These are phyloP conservation scores for Tausonia pullulans DNA, from an alignment of 1,284 basidiomycete genomes.

Conservation along the genomic window DNA sequence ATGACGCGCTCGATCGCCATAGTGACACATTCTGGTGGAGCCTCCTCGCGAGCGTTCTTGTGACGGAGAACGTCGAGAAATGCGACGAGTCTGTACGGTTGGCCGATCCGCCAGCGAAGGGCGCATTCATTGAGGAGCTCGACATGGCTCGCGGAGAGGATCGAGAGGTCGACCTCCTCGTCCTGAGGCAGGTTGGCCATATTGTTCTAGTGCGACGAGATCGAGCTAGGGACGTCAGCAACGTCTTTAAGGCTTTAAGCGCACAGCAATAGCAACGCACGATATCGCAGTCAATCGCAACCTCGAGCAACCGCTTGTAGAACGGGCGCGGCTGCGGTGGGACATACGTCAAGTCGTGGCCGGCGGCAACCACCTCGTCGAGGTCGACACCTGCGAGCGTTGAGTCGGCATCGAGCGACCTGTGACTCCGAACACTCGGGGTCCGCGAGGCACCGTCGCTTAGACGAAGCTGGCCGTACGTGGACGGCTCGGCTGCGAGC, in stretches of 20 bases:
- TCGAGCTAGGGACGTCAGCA: too few species aligned
- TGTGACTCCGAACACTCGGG: conserved; percentile 17
- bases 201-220: conserved; percentile 40
- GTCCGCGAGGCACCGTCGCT: conserved; percentile 30
- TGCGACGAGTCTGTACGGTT: conserved; percentile 62
- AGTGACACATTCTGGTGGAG: conserved; percentile 86
- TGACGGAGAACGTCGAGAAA: conserved; percentile 80
- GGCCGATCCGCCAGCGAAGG: conserved; percentile 74
- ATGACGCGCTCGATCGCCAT: conserved; percentile 69
- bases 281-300: conserved; percentile 74
- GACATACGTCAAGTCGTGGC: conserved; percentile 73
- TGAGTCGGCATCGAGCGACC: conserved; percentile 29
- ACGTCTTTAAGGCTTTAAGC: not conserved
- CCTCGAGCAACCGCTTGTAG: conserved; percentile 72
- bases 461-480: conserved; percentile 4
- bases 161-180: conserved; percentile 89
- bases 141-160: conserved; percentile 70
- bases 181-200: conserved; percentile 87
- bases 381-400: conserved; percentile 39
- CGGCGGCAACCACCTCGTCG: conserved; percentile 57
- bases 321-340: conserved; percentile 76
- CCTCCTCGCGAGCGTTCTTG: conserved; percentile 78
- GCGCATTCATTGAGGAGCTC: conserved; percentile 82
- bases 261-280: not conserved
- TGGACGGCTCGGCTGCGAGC: too few species aligned